Evolutionary conservation across 768 basidiomycete species (phyloP), one percentile per base, ranked within the genome.

Genomic region (Rhizopogon sp.): DNA sequence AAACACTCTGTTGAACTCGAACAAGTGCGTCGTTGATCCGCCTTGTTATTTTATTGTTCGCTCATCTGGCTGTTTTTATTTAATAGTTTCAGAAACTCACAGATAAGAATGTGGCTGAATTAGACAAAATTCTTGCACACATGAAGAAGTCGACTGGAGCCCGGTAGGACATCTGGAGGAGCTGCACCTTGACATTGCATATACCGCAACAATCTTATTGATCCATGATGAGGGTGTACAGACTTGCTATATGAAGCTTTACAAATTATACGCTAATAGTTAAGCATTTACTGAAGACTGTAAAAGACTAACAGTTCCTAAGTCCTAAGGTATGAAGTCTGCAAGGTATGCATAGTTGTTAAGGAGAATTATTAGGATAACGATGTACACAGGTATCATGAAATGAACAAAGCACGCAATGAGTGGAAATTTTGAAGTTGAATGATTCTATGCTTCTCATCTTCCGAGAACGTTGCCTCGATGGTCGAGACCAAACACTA

Each of bases 71-170:
- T 20, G 47, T 13, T 22, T 54, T 14, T 49, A 39, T 54, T n/a
- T 49, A 40, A 17, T 54, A 93, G 91, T 89, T 92, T 66, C 88
- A 90, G 65, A 87, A 84, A 60, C 72, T 93, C 11, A 74, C 76
- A 0, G 85, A 90, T 58, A 79, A 73, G 56, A 77, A 82, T 54
- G 67, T 89, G 16, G 73, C 64, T 1, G 87, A 91, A 42, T 72
- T 90, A 13, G 90, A 92, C 65, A 82, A 80, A 52, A 76, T 84
- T 53, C 68, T 92, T 29, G 75, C 75, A 0, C 77, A 78, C 31
- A 69, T 88, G 51, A 89, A 87, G 66, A 88, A 84, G 66, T 71
- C 77, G 9, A 79, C 79, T 1, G 68, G 65, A 28, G 53, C 37
- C 47, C 64, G 65, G 37, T 71, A 67, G 56, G 28, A 4, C 25